phyloP scores from a whole-genome alignment of 2,329 filamentous ascomycete genomes.

The Alternaria tenuissima region DNA sequence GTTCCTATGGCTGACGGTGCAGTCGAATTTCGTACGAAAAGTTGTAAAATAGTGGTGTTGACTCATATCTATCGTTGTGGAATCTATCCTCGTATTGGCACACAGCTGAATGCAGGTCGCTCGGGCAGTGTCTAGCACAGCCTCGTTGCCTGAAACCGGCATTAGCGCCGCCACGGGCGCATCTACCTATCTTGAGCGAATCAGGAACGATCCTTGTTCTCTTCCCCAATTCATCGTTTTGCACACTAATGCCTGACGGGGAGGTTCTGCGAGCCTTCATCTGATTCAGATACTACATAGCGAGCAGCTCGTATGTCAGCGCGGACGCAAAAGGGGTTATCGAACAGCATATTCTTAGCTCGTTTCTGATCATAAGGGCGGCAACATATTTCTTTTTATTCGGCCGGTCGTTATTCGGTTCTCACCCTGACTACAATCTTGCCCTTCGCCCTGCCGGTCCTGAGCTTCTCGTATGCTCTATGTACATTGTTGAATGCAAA shows the following conservation, averaged over 20 bases:
- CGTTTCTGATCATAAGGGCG: background rate
- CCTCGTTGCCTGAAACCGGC: background rate
- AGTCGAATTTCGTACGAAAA: no score
- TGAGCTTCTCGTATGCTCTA: conserved; percentile 65
- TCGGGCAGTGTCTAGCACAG: background rate
- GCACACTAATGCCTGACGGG: background rate
- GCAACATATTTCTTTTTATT: background rate
- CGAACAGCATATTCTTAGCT: background rate
- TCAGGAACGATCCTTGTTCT: background rate
- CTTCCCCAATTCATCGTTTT: background rate
- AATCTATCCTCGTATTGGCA: background rate
- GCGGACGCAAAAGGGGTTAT: background rate
- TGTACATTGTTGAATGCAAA: conserved; percentile 63
- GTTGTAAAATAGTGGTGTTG: background rate
- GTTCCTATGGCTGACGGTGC: background rate
- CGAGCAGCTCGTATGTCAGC: background rate
- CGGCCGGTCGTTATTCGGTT: background rate
- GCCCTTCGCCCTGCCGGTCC: conserved; percentile 61
- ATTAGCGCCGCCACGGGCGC: conserved; percentile 1
- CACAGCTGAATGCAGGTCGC: background rate
- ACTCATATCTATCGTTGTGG: background rate
- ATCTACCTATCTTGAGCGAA: background rate
- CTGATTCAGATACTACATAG: background rate
- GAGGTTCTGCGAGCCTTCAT: background rate
- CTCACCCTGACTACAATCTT: conserved; percentile 60